Base-by-base conservation (phyloP, 345 rosid species). In the Lepidium sativum region DNA sequence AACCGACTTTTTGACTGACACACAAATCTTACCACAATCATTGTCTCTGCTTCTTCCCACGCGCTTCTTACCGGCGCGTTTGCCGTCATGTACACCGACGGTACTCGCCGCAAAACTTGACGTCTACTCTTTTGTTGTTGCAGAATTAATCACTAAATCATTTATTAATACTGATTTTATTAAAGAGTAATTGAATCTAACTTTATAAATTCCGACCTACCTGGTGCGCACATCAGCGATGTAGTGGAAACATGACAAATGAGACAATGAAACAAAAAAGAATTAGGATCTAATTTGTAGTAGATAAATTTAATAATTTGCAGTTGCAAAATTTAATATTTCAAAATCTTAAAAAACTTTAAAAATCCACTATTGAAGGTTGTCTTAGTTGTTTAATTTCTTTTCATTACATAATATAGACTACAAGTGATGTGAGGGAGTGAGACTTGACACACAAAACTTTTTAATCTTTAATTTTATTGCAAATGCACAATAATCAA, bases 181-280 rank as follows among this genome's bases (percentile, higher is more conserved):
- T n/a, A n/a, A 14, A 35, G 9, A 20, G 32, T 0, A 12, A 48
- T 14, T 11, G 54, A 16, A 40, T 29, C 39, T 48, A 25, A 15
- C 27, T 49, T 59, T 6, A 18, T n/a, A 20, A n/a, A 29, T 10
- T 50, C 29, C 0, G 54, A 54, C 63, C 56, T 17, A 57, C 66
- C 40, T 71, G 71, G 60, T 71, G 47, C 54, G 76, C 70, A 71
- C 52, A 63, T 48, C 45, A 71, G 44, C 31, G 15, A 71, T 60
- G 41, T 63, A 48, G 64, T 71, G 70, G 70, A 64, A 13, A 42
- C 20, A 35, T 52, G 32, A 61, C 47, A 53, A 53, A 70, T 61
- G 5, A 11, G 44, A 59, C 15, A 18, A 15, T 5, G 29, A 38
- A n/a, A 45, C 3, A 13, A 17, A n/a, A n/a, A n/a, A n/a, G n/a